A percentile compares a stretch with the other conserved stretches of the same genome.
phyloP scores from a whole-genome alignment of 208 protist species.

The Porcisia hertigi region DNA sequence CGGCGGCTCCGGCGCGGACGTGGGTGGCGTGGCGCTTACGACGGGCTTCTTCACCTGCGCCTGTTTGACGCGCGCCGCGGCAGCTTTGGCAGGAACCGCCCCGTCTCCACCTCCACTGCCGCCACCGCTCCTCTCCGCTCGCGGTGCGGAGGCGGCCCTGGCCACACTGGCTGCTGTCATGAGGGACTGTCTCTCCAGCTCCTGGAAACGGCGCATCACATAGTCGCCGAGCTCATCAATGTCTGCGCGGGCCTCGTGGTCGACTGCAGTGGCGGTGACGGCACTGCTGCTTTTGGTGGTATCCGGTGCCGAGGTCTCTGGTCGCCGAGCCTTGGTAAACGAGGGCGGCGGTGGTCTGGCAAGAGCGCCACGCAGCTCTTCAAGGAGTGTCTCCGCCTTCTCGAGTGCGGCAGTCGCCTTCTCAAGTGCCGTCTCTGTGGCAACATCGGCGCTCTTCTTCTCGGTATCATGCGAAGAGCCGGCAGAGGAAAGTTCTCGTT shows the following conservation, averaged over 20 bases:
- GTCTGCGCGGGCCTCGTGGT: conserved; percentile 62
- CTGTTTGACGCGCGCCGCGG: neutral
- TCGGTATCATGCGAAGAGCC: neutral
- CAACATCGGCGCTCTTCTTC: neutral
- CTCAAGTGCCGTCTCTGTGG: conserved; percentile 25
- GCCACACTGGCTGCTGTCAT: conserved; percentile 11
- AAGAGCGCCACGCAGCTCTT: conserved; percentile 15
- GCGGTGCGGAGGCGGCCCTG: neutral
- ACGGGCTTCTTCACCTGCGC: conserved; percentile 5
- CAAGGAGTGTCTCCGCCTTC: conserved; percentile 31
- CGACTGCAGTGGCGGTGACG: conserved; percentile 31
- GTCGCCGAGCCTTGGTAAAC: conserved; percentile 9
- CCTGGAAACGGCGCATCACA: conserved; percentile 64
- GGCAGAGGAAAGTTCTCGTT: neutral
- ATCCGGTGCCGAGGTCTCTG: neutral
- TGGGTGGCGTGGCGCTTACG: neutral
- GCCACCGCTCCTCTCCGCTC: conserved; percentile 2
- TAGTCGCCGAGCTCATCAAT: conserved; percentile 78
- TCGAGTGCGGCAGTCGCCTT: conserved; percentile 36
- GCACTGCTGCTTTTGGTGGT: neutral
- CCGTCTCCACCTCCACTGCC: neutral
- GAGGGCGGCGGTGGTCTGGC: neutral
- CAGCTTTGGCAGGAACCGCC: neutral
- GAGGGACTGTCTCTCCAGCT: conserved; percentile 42
- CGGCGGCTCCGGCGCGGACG: neutral